Percentiles rank a stretch among this genome's conserved stretches.
phyloP scores from a whole-genome alignment of 2,329 filamentous ascomycete species.

The Juglanconis oblonga region DNA sequence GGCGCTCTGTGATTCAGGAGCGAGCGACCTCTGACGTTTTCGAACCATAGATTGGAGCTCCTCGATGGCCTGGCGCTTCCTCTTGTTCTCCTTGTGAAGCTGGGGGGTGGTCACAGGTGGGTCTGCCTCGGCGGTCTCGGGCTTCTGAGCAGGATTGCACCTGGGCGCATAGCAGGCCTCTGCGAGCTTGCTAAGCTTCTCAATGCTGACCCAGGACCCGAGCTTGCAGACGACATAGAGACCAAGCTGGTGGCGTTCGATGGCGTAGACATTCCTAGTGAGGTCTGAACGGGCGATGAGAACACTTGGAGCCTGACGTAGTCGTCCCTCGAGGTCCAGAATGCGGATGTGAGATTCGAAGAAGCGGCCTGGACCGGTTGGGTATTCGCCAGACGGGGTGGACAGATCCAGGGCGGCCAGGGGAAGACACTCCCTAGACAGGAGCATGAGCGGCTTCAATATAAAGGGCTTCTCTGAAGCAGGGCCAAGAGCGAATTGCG shows the following conservation, averaged over 20 bases:
- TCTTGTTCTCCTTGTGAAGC: constrained; percentile 49
- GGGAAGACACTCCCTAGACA: constrained; percentile 58
- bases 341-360: constrained; percentile 63
- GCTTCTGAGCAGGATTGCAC: constrained; percentile 22
- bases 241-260: constrained; percentile 62
- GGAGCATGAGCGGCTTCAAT: constrained; percentile 59
- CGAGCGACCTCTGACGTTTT: constrained; percentile 44
- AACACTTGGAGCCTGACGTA: constrained; percentile 55
- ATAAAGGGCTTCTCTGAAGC: constrained; percentile 46
- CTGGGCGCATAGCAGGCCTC: constrained; percentile 41
- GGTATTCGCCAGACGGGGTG: constrained; percentile 47
- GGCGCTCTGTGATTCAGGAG: constrained; percentile 26
- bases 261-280: constrained; percentile 52
- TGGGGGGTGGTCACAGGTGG: constrained; percentile 40
- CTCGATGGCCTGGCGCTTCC: constrained; percentile 58
- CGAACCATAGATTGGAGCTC: constrained; percentile 61
- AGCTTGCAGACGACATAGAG: constrained; percentile 69
- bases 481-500: constrained; percentile 12
- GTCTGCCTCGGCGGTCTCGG: constrained; percentile 13
- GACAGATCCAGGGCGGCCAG: constrained; percentile 61
- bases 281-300: constrained; percentile 60
- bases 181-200: constrained; percentile 48
- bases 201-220: constrained; percentile 62
- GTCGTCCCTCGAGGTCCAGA: constrained; percentile 61
- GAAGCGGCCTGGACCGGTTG: constrained; percentile 43